Evolutionary conservation across 257 asterid genomes (phyloP), one percentile per base, ranked within the genome.

Genomic region (Lavandula angustifolia): DNA sequence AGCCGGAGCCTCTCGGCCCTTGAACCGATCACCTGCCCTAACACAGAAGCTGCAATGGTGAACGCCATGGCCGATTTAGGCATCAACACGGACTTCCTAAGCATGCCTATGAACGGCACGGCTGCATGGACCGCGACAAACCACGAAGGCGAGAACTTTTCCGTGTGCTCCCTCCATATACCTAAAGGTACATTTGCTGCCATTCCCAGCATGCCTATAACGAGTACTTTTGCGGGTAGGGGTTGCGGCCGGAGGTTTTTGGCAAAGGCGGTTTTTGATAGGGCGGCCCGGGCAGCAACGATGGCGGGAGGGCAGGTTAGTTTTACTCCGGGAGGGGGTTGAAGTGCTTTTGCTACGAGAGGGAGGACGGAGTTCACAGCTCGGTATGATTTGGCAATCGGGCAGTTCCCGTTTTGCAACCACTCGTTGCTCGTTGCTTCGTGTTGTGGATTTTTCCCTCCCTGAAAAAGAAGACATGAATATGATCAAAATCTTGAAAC

Each of bases 11-110:
- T 80, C 79, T 91, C 98, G 1, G 98, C 98, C 75, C 96, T 72
- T 1, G 98, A 88, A 64, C 96, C 98, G n/a, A 91, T 86, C 10
- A 88, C 88, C 80, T 91, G 98, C 38, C 98, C 98, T 18, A 91
- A 68, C 54, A 91, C 77, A 5, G 98, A 91, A 0, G 95, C 98
- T 10, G 88, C 98, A 27, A 91, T 91, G 11, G 98, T 91, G 50
- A 91, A 83, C 0, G 96, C 96, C 98, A 91, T 91, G 42, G 96
- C 98, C 17, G 84, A 56, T 69, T 91, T 91, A 18, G 98, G 98
- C 95, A 91, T 91, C 80, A 91, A 53, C 4, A 91, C 74, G 0
- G 92, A 83, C 76, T 91, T 91, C 82, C 98, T 85, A 22, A 91
- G 88, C 83, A 91, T 85, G 64, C 75, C 98, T 62, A 91, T 91